Base-by-base conservation (phyloP, 2,329 filamentous ascomycete genomes). In the Xylariaceae sp. region DNA sequence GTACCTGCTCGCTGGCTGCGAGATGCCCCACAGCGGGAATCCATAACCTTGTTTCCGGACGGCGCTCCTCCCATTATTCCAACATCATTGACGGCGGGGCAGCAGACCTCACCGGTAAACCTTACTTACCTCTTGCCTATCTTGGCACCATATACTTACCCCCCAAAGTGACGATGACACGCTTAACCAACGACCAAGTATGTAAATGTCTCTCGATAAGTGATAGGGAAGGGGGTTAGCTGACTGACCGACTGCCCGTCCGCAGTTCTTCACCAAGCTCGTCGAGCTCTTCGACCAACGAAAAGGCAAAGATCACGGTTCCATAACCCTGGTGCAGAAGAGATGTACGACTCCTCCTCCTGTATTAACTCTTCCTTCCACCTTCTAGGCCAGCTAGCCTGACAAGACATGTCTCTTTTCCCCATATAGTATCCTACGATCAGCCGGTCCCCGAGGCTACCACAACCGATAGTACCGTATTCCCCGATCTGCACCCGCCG, bases 301-400 rank as follows among this genome's bases (percentile, higher is more conserved):
- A 59, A 88, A 88, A 69, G 79, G 83, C 67, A 87, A 87, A 71
- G 83, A 88, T 66, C 88, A 91, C 73, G 89, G 89, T 66, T 85
- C 86, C 48, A 79, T 96, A 63, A 88, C 84, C 73, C 78, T 96
- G 56, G 88, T 84, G 49, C 90, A 96, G 70, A 93, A 93, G 72
- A 82, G 89, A 75, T 74, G 89, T 90, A 79, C 60, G 82, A n/a
- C n/a, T n/a, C n/a, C n/a, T n/a, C n/a, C 70, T 10, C 40, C 42
- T 23, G 12, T 6, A 42, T 45, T 19, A n/a, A n/a, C 49, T 23
- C 19, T 40, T 20, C 37, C 21, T 32, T 23, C 49, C n/a, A n/a
- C 29, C 47, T 21, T 20, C 20, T 23, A 20, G 20, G 32, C 14
- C 32, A 12, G 14, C 14, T 3, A 12, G 14, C 14, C 32, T 37